Base-by-base conservation (phyloP, 768 basidiomycete species). In the Russula griseocarnosa region DNA sequence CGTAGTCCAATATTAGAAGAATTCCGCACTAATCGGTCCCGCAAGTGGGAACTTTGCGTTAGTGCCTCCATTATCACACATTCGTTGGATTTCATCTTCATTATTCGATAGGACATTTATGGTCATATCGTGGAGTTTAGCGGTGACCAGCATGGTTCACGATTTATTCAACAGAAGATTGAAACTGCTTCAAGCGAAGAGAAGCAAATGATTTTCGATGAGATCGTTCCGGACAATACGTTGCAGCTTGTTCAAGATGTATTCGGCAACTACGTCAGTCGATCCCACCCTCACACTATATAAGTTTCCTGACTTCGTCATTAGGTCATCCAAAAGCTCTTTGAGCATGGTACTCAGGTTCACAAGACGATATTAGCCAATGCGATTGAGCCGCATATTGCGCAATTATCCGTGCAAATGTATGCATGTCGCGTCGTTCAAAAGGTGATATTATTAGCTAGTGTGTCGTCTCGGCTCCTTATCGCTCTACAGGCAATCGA, bases 371-470 rank as follows among this genome's bases (percentile, higher is more conserved):
- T 81, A 24, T 78, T 98, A 51, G 86, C 83, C 1, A 81, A 77
- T 57, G 79, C 83, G 9, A 88, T 99, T 82, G 87, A 92, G 71
- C 86, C 86, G 0, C 86, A 89, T 70, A 80, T 94, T 40, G 76
- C 93, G 4, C 76, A 81, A 18, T 78, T 98, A 58, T 90, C 94
- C 11, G 77, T 90, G 60, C 91, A 98, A 71, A 92, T 95, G 83
- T 98, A 98, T 74, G 96, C 95, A 5, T 99, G 96, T 75, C 85
- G 96, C 16, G 94, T 98, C 8, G 88, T 95, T 22, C 94, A 96
- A 73, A 94, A 94, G 87, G 92, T 91, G 65, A 28, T 67, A 66
- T 30, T 5, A 60, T 40, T n/a, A 70, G 22, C 38, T 40, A 13
- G 44, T 26, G n/a, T 55, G 51, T 30, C 22, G 62, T 57, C n/a